Conservation (phyloP, 225 moss, liverwort and hornwort species). For the Thuidium tamariscinum region DNA sequence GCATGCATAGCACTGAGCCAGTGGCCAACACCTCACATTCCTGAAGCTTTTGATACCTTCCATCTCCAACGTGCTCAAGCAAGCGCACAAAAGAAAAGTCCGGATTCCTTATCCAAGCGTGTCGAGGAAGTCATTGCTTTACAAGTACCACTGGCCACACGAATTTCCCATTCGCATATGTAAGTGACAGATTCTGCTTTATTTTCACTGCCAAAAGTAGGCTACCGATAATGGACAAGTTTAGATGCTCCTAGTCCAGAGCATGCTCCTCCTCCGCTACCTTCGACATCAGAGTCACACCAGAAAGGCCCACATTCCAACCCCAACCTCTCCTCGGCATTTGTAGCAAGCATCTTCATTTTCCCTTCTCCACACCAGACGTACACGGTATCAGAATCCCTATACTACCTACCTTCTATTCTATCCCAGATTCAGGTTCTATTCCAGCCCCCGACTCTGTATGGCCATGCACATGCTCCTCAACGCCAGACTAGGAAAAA, state of each 20-base stretch:
- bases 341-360: neutral
- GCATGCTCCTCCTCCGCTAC: neutral
- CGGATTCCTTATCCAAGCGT: neutral
- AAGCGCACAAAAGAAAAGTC: neutral
- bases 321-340: neutral
- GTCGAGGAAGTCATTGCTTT: neutral
- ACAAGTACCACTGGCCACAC: neutral
- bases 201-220: neutral
- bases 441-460: neutral
- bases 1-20: neutral
- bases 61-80: neutral
- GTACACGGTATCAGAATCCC: neutral
- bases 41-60: neutral
- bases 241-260: neutral
- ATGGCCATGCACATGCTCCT: neutral
- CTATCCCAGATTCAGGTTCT: neutral
- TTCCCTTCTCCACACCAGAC: neutral
- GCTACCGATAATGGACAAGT: neutral
- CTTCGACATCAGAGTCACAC: neutral
- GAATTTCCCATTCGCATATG: neutral
- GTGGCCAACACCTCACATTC: neutral
- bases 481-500: neutral
- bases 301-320: neutral
- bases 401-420: neutral
- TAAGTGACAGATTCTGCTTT: neutral